Evolutionary conservation across 2,329 filamentous ascomycete species (phyloP), one percentile per base, ranked within the genome.

Genomic region (Tolypocladium amazonense): DNA sequence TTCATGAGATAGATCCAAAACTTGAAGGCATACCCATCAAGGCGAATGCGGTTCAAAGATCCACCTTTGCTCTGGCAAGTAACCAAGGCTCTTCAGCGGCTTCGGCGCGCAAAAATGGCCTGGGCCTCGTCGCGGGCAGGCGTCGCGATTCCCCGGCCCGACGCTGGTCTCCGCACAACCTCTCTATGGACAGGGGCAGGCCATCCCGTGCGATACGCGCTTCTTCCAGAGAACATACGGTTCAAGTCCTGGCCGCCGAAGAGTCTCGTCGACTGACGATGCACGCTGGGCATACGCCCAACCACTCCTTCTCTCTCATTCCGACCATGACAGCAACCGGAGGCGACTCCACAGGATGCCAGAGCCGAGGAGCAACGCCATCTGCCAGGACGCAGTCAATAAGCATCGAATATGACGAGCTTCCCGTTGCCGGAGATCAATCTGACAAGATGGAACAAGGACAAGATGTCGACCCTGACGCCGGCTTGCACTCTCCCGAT

Each of bases 261-360:
- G 82, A 80, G 65, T 74, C 75, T 52, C 75, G 73, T 56, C 76
- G 84, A 53, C 77, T 85, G 47, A 84, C 78, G 0, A 82, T 87
- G 78, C 80, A 86, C 68, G 84, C 84, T 25, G 84, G 84, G 1
- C 84, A 86, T 69, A 86, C 84, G 1, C 84, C 84, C 8, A 85
- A 78, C 57, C 83, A 85, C 67, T 84, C 82, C 1, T 72, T 84
- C 14, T 83, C 83, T 5, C 70, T 79, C 2, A 70, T 83, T 20
- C 74, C 76, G 7, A 79, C 78, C 12, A 71, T 76, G 54, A 71
- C 73, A 11, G 75, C 75, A 15, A 78, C 78, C 2, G 74, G 71
- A 14, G 62, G 67, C 33, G 66, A 64, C 58, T 68, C 70, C 15
- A 62, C 68, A 12, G 59, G 64, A 12, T 68, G 63, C 12, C 66